These are phyloP conservation scores for Peterozyma xylosa DNA, from an alignment of 805 yeast genomes.

Conservation along the genomic window DNA sequence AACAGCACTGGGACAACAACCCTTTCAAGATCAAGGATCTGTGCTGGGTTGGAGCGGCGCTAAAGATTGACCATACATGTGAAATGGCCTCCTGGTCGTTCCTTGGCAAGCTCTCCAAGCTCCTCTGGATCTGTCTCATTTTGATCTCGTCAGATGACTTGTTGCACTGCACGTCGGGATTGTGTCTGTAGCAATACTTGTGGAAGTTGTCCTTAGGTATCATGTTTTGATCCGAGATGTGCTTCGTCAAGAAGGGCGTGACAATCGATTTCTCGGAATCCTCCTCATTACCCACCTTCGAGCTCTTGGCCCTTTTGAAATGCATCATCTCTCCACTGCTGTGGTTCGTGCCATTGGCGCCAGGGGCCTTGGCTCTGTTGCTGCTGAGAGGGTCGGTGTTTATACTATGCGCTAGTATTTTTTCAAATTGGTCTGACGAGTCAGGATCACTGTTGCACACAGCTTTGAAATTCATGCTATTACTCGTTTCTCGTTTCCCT, in stretches of 20 bases:
- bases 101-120: slow-evolving; percentile 52
- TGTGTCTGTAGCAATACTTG: slow-evolving; percentile 84
- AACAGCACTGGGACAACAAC: slow-evolving; percentile 81
- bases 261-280: slow-evolving; percentile 15
- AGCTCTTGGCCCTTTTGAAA: not conserved
- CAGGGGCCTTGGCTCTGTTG: not conserved
- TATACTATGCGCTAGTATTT: slow-evolving; percentile 2
- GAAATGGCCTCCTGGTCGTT: slow-evolving; percentile 71
- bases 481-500: no score
- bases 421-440: slow-evolving; percentile 1
- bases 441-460: no score
- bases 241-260: slow-evolving; percentile 26
- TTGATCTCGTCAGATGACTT: slow-evolving; percentile 57
- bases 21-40: slow-evolving; percentile 78
- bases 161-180: slow-evolving; percentile 77
- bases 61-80: slow-evolving; percentile 79
- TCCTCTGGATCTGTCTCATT: slow-evolving; percentile 55
- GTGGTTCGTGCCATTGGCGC: not conserved
- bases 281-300: slow-evolving; percentile 17
- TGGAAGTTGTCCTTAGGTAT: slow-evolving; percentile 47
- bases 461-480: no score
- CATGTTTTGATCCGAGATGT: slow-evolving; percentile 27
- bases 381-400: not conserved
- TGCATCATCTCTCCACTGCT: not conserved
- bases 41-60: slow-evolving; percentile 63